Conservation (phyloP, 176 grass and related monocot genomes). For the Juncus effusus region DNA sequence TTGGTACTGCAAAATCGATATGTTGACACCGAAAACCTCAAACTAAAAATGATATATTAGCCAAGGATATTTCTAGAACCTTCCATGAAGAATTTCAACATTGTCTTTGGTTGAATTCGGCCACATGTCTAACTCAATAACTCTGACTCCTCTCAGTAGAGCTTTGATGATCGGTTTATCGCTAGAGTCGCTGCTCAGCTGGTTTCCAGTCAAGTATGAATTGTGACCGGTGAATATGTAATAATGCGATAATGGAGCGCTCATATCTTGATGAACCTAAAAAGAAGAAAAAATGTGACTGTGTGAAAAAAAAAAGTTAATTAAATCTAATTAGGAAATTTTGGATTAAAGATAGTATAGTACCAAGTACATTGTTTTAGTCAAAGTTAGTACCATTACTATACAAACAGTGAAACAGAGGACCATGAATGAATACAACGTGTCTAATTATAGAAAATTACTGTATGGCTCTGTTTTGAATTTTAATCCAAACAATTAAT, state of each 20-base stretch:
- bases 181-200: conserved; percentile 87
- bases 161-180: conserved; percentile 78
- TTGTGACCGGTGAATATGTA: conserved; percentile 87
- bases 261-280: conserved; percentile 96
- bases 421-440: too few relatives aligned
- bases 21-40: too few relatives aligned
- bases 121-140: conserved; percentile 96
- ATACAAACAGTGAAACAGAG: neutral
- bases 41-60: too few relatives aligned
- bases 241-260: conserved; percentile 69
- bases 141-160: conserved; percentile 69
- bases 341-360: too few relatives aligned
- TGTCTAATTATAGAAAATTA: too few relatives aligned
- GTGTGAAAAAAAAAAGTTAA: too few relatives aligned
- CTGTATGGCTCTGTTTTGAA: too few relatives aligned
- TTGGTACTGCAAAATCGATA: too few relatives aligned
- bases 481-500: too few relatives aligned
- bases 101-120: conserved; percentile 65
- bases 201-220: conserved; percentile 92
- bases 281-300: neutral
- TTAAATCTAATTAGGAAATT: too few relatives aligned
- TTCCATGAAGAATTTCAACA: conserved; percentile 79
- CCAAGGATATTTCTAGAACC: conserved; percentile 24
- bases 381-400: neutral
- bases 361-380: too few relatives aligned